phyloP scores from a whole-genome alignment of 2,329 filamentous ascomycete species.

The Exophiala dermatitidis region DNA sequence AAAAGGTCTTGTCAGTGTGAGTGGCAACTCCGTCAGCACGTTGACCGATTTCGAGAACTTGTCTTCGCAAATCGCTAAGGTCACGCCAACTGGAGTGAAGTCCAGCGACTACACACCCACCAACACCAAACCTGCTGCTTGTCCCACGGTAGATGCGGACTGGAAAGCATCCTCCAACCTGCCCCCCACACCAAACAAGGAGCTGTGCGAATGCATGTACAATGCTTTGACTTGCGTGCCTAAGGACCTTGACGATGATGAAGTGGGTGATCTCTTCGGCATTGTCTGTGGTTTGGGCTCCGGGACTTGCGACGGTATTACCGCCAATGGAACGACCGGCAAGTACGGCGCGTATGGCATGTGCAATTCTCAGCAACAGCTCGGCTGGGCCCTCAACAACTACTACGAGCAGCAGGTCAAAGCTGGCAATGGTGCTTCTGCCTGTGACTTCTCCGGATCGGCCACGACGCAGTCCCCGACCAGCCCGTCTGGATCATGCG shows the following conservation, averaged over 20 bases:
- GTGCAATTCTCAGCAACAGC: conserved; percentile 38
- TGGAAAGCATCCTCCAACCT: conserved; percentile 69
- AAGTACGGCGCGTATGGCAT: conserved; percentile 42
- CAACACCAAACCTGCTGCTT: conserved; percentile 61
- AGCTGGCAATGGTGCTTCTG: conserved; percentile 31
- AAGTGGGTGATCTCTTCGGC: conserved; percentile 62
- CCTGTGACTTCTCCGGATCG: conserved; percentile 39
- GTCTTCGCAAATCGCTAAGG: conserved; percentile 60
- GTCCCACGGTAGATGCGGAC: conserved; percentile 57
- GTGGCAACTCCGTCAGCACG: conserved; percentile 54
- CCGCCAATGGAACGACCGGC: conserved; percentile 36
- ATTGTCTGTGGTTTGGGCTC: conserved; percentile 36
- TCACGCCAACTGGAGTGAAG: conserved; percentile 57
- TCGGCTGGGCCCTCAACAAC: conserved; percentile 40
- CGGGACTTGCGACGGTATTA: conserved; percentile 36
- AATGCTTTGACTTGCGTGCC: conserved; percentile 64
- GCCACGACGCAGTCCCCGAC: conserved; percentile 34
- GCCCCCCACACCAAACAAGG: conserved; percentile 70
- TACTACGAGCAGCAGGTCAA: conserved; percentile 38
- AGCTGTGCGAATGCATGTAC: conserved; percentile 82
- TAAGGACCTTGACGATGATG: conserved; percentile 48
- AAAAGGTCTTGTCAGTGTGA: conserved; percentile 52
- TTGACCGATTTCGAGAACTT: conserved; percentile 69
- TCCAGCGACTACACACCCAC: conserved; percentile 63
- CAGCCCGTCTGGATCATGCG: conserved; percentile 34